Conservation (phyloP, 495 filamentous ascomycete species). For the Chaetomium tenue region DNA sequence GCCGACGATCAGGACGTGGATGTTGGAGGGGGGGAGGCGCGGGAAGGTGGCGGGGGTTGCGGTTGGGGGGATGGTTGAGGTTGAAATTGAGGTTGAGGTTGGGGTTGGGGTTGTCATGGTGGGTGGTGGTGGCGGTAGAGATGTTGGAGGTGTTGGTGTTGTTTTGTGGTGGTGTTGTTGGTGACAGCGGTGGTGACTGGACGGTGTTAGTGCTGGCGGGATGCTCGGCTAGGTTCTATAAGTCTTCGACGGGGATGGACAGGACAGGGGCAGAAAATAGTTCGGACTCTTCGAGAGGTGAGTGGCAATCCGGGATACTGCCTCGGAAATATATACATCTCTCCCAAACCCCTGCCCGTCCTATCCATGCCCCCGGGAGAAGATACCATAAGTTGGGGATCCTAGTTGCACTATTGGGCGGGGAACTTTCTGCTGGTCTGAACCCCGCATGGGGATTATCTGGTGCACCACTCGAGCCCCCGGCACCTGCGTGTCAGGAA, state of each 20-base stretch:
- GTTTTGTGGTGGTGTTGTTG: not conserved
- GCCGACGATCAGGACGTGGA: conserved; percentile 58
- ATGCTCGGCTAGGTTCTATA: no score
- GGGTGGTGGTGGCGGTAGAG: no score
- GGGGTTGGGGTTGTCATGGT: not conserved
- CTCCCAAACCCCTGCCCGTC: not conserved
- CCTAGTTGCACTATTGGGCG: not conserved
- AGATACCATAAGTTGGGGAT: not conserved
- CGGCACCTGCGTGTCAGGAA: not conserved
- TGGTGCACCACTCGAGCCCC: no score
- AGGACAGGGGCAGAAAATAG: no score
- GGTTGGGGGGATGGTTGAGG: not conserved
- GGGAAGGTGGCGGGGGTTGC: conserved; percentile 8
- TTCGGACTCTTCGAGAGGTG: no score
- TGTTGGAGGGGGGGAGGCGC: conserved; percentile 41
- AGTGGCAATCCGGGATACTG: not conserved
- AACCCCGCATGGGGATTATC: not conserved
- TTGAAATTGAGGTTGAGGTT: not conserved
- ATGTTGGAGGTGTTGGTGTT: not conserved
- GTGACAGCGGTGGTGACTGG: no score
- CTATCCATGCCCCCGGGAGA: not conserved
- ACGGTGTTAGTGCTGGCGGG: not conserved
- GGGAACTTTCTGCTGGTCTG: not conserved
- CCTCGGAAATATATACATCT: not conserved
- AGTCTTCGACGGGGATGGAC: no score